Base-by-base conservation (phyloP, 306 rosid species). In the Medicago lupulina region DNA sequence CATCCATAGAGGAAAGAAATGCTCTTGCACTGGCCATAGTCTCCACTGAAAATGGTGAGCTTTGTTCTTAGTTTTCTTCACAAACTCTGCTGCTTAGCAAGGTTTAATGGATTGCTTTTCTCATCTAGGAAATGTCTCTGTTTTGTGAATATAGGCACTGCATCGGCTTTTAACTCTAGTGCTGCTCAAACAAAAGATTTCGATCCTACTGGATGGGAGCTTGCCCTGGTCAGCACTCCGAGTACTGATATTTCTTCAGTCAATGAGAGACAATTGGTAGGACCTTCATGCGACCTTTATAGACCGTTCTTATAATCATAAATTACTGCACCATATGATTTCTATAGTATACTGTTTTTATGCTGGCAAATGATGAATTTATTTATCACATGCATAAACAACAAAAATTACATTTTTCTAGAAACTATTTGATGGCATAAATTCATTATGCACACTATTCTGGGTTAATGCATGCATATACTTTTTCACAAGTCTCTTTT, bases 151-250 rank as follows among this genome's bases (percentile, higher is more conserved):
- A 46, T 76, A 85, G 91, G 87, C 46, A 40, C 87, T 54, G 72
- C 93, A 14, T 93, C 96, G 53, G 87, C 91, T 71, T 89, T 90
- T 79, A 77, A 81, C 75, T 78, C 98, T 39, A 80, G 76, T 76
- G 75, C 88, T 15, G 25, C 80, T 36, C 97, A 83, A 78, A 64
- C 89, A 53, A 90, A 87, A 17, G 89, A 91, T 79, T 96, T 86
- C 83, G 99, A 92, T 81, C 94, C 99, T 44, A 88, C 92, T 9
- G 99, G 99, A 28, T 96, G 99, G 99, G 99, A 96, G 78, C 92
- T 96, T 74, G 98, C 99, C 62, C 87, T 96, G 62, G 98, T 96
- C 76, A 70, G 87, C 82, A 86, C 96, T 86, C 99, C 99, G 63
- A 92, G 99, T 82, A 85, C 76, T 71, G 70, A 92, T 83, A 88